Evolutionary conservation across 345 rosid genomes (phyloP).

Genomic region (Capsella bursapastoris): DNA sequence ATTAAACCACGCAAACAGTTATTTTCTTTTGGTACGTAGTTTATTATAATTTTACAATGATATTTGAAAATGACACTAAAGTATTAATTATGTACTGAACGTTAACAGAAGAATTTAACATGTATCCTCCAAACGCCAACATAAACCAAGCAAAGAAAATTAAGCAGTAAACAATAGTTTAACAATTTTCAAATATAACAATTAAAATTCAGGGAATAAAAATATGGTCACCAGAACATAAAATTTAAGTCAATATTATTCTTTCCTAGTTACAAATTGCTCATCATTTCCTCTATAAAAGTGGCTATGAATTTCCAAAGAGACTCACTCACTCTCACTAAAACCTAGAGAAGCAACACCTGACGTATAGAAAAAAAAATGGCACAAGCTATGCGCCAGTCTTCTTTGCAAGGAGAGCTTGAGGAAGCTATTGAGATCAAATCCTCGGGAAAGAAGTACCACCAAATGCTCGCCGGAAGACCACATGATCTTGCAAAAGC

Average conservation of each 20-base stretch:
- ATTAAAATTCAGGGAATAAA: neutral
- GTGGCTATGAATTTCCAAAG: neutral
- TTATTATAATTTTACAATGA: no score
- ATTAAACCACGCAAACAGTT: no score
- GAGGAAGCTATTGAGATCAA: slow-evolving; percentile 29
- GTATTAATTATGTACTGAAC: no score
- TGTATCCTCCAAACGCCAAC: no score
- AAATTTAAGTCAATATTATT: neutral
- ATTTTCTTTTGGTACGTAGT: no score
- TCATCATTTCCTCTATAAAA: neutral
- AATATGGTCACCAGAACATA: slow-evolving; percentile 7
- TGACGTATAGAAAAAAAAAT: neutral
- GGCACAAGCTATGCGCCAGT: slow-evolving; percentile 8
- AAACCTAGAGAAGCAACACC: slow-evolving; percentile 3
- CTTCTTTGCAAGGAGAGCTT: slow-evolving; percentile 30
- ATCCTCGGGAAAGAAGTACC: slow-evolving; percentile 29
- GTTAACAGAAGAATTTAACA: no score
- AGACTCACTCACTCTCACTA: slow-evolving; percentile 10
- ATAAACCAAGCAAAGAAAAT: no score
- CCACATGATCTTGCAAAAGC: slow-evolving; percentile 47
- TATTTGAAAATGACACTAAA: no score
- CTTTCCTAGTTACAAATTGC: neutral
- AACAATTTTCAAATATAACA: neutral
- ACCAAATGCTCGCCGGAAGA: slow-evolving; percentile 40
- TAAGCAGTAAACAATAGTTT: no score